phyloP scores from a whole-genome alignment of 805 yeast genomes.

The Candida odintsovae region DNA sequence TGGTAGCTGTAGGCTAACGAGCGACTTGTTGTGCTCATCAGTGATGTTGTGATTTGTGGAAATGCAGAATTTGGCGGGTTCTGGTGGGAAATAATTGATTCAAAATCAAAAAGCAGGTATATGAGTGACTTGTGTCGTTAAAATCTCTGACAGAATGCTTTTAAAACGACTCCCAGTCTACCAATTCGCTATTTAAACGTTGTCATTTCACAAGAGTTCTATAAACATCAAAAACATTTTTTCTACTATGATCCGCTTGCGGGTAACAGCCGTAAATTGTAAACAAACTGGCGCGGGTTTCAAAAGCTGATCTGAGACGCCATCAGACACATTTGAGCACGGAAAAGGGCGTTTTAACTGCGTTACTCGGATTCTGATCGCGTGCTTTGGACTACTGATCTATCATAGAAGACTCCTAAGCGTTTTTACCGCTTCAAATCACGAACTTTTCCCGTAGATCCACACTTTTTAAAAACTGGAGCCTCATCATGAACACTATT shows the following conservation, averaged over 20 bases:
- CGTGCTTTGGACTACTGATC: background rate
- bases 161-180: background rate
- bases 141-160: background rate
- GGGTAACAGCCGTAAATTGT: conserved; percentile 1
- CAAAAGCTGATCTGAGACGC: background rate
- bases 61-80: background rate
- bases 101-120: background rate
- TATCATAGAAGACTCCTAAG: background rate
- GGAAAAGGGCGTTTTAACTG: background rate
- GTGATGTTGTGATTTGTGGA: background rate
- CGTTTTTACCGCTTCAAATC: too few species aligned
- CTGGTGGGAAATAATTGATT: background rate
- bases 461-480: background rate
- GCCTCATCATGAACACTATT: conserved; percentile 4
- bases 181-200: background rate
- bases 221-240: background rate
- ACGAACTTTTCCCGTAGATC: too few species aligned
- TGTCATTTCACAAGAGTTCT: background rate
- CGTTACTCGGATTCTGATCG: background rate
- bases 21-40: background rate
- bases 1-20: conserved; percentile 28
- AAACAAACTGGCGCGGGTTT: conserved; percentile 1
- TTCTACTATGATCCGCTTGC: background rate
- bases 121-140: background rate
- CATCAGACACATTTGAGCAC: background rate